Evolutionary conservation across 2,329 filamentous ascomycete species (phyloP).

Genomic region (Alternaria consortialis): DNA sequence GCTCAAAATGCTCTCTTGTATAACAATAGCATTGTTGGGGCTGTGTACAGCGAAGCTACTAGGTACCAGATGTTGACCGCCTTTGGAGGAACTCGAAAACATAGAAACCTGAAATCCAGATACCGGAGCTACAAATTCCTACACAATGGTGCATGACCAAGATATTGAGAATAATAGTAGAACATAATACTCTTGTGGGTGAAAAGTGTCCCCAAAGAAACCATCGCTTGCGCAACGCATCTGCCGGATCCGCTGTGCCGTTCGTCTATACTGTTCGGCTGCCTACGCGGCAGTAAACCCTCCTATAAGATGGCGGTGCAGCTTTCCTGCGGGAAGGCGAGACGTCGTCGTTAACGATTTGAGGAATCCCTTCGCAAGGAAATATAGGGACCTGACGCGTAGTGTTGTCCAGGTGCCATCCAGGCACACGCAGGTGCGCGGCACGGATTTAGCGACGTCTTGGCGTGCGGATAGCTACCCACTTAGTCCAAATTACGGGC

Average conservation of each 20-base stretch:
- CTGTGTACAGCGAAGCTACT: not conserved
- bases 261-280: not conserved
- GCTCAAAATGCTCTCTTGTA: not conserved
- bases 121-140: not conserved
- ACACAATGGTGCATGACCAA: not conserved
- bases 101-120: not conserved
- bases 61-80: too few species aligned
- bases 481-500: not conserved
- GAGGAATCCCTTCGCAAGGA: slow-evolving; percentile 1
- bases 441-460: not conserved
- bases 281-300: not conserved
- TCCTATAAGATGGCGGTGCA: not conserved
- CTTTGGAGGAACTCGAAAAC: not conserved
- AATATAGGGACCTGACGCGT: not conserved
- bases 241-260: not conserved
- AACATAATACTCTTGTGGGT: not conserved
- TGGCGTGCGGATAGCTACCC: not conserved
- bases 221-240: not conserved
- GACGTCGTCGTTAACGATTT: not conserved
- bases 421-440: not conserved
- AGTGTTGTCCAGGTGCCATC: not conserved
- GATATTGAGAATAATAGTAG: not conserved
- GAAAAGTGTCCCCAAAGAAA: not conserved
- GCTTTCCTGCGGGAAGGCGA: not conserved
- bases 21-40: not conserved